A percentile compares a stretch with the other conserved stretches of the same genome.
Evolutionary conservation across 1,284 basidiomycete species (phyloP).

Genomic region (Trametes pubescens): DNA sequence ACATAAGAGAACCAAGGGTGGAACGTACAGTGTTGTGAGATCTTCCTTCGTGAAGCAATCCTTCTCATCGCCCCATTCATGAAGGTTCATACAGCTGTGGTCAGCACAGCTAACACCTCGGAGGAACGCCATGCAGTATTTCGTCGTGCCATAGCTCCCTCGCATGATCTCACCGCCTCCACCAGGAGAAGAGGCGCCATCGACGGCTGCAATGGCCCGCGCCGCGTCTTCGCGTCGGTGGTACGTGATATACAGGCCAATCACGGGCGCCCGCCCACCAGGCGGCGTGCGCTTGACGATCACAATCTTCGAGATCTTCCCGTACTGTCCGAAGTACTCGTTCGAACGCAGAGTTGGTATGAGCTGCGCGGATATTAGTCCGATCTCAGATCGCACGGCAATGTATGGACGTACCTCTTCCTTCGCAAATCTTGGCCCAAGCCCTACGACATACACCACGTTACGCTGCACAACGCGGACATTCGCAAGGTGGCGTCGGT

Average conservation of each 20-base stretch:
- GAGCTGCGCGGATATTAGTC: conserved; percentile 61
- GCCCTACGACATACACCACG: conserved; percentile 96
- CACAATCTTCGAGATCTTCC: conserved; percentile 96
- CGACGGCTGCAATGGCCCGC: conserved; percentile 91
- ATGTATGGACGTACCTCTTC: conserved; percentile 81
- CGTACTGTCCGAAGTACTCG: conserved; percentile 99
- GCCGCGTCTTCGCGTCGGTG: conserved; percentile 95
- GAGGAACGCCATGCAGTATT: conserved; percentile 97
- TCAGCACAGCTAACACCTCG: conserved; percentile 89
- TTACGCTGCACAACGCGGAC: conserved; percentile 97
- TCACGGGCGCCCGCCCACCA: conserved; percentile 76
- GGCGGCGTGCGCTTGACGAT: conserved; percentile 90
- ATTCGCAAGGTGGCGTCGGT: conserved; percentile 90
- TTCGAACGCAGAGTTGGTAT: conserved; percentile 94
- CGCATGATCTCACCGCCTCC: conserved; percentile 84
- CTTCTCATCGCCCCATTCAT: conserved; percentile 98
- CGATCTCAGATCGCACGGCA: conserved; percentile 25
- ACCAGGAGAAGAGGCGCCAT: conserved; percentile 88
- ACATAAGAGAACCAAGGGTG: conserved; percentile 13
- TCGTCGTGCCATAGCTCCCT: conserved; percentile 96
- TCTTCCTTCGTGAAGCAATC: conserved; percentile 97
- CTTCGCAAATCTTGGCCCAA: conserved; percentile 89
- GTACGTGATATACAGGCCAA: conserved; percentile 97
- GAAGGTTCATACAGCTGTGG: conserved; percentile 91
- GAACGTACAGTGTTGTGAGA: conserved; percentile 82